Percentiles rank a stretch among this genome's conserved stretches.
Conservation (phyloP, 495 filamentous ascomycete species). For the Daldinia loculata region DNA sequence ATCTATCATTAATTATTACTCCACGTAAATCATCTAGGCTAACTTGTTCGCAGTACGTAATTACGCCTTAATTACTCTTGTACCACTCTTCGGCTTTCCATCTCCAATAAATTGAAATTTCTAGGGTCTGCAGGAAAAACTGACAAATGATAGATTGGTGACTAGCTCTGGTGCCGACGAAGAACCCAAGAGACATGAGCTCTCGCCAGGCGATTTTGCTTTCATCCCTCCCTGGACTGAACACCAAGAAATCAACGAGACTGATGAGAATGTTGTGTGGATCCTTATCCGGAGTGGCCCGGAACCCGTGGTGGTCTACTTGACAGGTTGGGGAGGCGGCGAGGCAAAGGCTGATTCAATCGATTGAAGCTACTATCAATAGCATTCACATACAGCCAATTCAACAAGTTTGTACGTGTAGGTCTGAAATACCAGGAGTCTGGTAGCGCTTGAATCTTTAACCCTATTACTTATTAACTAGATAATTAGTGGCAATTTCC, state of each 20-base stretch:
- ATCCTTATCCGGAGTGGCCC: conserved; percentile 67
- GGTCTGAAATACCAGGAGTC: conserved; percentile 5
- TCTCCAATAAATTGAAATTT: not conserved
- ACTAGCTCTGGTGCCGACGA: conserved; percentile 53
- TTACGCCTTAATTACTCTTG: not conserved
- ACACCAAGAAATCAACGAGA: conserved; percentile 73
- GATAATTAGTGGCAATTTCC: not conserved
- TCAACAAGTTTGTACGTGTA: conserved; percentile 1
- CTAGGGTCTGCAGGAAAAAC: conserved; percentile 8
- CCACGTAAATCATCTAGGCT: conserved; percentile 6
- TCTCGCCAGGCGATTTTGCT: conserved; percentile 69
- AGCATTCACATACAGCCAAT: conserved; percentile 8
- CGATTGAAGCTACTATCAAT: conserved; percentile 15
- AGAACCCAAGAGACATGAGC: conserved; percentile 58
- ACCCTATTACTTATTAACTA: conserved; percentile 4
- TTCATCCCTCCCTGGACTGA: conserved; percentile 70
- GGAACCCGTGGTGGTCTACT: conserved; percentile 64
- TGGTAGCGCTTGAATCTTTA: conserved; percentile 14
- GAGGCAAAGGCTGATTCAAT: conserved; percentile 43
- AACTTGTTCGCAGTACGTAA: conserved; percentile 29
- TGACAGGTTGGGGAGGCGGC: conserved; percentile 64
- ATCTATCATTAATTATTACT: not conserved
- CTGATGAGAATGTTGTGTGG: conserved; percentile 64
- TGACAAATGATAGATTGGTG: conserved; percentile 43
- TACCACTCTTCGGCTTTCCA: not conserved